These are phyloP conservation scores for Gynandropsis gynandra DNA, from an alignment of 345 rosid genomes.

Conservation along the genomic window DNA sequence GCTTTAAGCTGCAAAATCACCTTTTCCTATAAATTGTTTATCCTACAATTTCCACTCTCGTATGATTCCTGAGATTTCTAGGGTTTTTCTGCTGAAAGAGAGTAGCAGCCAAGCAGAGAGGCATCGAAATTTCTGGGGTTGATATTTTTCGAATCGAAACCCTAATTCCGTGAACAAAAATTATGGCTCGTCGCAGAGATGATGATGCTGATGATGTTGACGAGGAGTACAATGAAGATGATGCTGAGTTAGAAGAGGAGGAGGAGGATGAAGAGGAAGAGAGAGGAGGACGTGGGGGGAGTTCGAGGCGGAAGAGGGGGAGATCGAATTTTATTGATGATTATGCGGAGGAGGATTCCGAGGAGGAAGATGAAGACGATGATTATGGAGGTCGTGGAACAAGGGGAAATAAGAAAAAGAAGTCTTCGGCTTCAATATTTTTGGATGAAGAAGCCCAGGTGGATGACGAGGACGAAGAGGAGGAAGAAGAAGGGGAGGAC, in stretches of 20 bases:
- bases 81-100: constrained; percentile 18
- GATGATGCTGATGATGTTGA: constrained; percentile 54
- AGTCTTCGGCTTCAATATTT: constrained; percentile 36
- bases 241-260: constrained; percentile 44
- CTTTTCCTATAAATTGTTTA: neutral
- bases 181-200: constrained; percentile 43
- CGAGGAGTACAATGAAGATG: constrained; percentile 38
- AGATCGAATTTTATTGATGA: constrained; percentile 82
- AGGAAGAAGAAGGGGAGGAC: constrained; percentile 76
- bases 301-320: constrained; percentile 50
- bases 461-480: constrained; percentile 84
- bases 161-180: constrained; percentile 3
- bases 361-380: constrained; percentile 58
- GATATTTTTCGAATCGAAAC: constrained; percentile 8
- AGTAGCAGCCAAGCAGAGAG: neutral
- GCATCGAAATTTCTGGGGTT: neutral
- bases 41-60: constrained; percentile 6
- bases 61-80: constrained; percentile 16
- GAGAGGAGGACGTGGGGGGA: constrained; percentile 22
- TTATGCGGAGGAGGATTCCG: constrained; percentile 79
- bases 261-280: constrained; percentile 40
- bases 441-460: constrained; percentile 66
- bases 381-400: constrained; percentile 38
- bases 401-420: constrained; percentile 35
- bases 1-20: neutral